Evolutionary conservation across 202 grass and related monocot genomes (phyloP).

Genomic region (Hordeum pubiflorum): DNA sequence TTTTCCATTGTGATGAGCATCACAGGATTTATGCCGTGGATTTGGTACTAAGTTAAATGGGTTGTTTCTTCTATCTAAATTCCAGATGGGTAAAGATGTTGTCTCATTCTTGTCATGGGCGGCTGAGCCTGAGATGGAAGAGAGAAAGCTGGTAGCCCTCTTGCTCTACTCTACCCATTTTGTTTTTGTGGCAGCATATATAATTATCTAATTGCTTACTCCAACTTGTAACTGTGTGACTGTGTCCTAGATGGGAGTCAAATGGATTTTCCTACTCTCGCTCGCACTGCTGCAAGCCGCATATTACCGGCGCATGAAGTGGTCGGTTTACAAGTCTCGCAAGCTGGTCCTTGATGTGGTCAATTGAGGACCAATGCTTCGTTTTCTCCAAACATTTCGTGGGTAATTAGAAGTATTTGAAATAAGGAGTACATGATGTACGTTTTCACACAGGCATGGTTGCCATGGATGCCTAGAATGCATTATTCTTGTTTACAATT

Average conservation of each 20-base stretch:
- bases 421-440: conserved; percentile 50
- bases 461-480: conserved; percentile 21
- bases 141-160: conserved; percentile 80
- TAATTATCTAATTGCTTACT: not conserved
- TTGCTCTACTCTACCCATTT: not conserved
- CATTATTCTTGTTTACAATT: conserved; percentile 31
- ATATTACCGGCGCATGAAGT: conserved; percentile 94
- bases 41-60: conserved; percentile 18
- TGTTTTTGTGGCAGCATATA: not conserved
- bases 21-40: conserved; percentile 10
- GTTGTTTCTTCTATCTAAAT: not conserved
- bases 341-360: conserved; percentile 92
- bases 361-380: conserved; percentile 41
- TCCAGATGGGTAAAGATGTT: conserved; percentile 96
- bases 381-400: conserved; percentile 2
- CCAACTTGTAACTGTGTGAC: not conserved
- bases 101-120: conserved; percentile 97
- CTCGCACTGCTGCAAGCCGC: conserved; percentile 93
- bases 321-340: conserved; percentile 86
- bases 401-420: conserved; percentile 18
- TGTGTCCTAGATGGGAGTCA: conserved; percentile 74
- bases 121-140: conserved; percentile 99
- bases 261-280: conserved; percentile 96
- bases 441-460: conserved; percentile 34
- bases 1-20: conserved; percentile 20